Base-by-base conservation (phyloP, 2,329 filamentous ascomycete species). In the Helotiales sp. region DNA sequence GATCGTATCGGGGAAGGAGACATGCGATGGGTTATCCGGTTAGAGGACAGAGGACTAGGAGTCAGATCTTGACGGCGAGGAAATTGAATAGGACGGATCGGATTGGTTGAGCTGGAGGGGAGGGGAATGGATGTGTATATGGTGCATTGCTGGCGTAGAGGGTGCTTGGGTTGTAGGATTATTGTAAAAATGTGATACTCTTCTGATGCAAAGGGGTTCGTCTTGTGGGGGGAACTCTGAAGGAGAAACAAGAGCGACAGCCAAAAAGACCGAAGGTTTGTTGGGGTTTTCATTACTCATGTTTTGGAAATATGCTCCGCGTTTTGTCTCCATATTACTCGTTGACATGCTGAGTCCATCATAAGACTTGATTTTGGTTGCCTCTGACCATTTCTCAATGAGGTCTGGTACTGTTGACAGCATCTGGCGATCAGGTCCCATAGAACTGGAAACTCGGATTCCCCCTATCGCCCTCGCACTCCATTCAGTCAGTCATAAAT, bases 21-120 rank as follows among this genome's bases (percentile, higher is more conserved):
- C 96, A 99, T 83, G 95, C 95, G 65, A 94, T 98, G 91, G 88
- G 90, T 68, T 81, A 98, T 82, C 96, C 96, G 3, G 95, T 96
- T 63, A 87, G 96, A 73, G 96, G 96, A 73, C 96, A 99, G 82
- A 88, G 86, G 75, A 98, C 96, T 67, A 90, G 92, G 78, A 92
- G 84, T 77, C 95, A 91, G 79, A 89, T 85, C 71, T 77, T 81
- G 70, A 89, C 83, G 28, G 83, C 88, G 55, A 86, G 82, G 78
- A 89, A 85, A 77, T 80, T 91, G 77, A 91, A 91, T 79, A 81
- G 77, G 70, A 75, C 89, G 49, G 82, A 88, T 70, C 82, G 85
- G 67, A 73, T 71, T 62, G 79, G 80, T 62, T 83, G 73, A 77
- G 22, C 6, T 50, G 17, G 22, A 37, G 17, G 28, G 2, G 13